Percentiles rank a stretch among this genome's conserved stretches.
Conservation (phyloP, 306 rosid species). For the Castanea sativa region DNA sequence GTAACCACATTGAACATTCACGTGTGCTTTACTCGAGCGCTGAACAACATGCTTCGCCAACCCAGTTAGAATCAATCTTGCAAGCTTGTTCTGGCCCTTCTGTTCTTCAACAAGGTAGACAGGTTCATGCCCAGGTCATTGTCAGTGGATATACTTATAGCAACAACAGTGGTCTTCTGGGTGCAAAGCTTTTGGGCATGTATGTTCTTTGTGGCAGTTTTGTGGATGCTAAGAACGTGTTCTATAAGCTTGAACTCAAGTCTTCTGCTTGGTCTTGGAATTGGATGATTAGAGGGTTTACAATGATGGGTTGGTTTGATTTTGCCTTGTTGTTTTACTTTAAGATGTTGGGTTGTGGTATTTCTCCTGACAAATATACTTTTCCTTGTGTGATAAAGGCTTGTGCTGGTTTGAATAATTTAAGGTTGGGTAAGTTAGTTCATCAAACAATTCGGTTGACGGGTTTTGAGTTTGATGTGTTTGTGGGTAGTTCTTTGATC, state of each 20-base stretch:
- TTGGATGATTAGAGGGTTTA: slow-evolving; percentile 76
- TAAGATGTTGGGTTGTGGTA: slow-evolving; percentile 65
- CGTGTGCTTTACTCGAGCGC: not conserved
- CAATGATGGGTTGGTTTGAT: slow-evolving; percentile 52
- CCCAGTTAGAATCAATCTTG: slow-evolving; percentile 44
- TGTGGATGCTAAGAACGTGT: slow-evolving; percentile 52
- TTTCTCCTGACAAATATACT: slow-evolving; percentile 85
- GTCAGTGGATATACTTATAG: slow-evolving; percentile 33
- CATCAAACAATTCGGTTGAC: slow-evolving; percentile 33
- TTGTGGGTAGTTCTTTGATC: slow-evolving; percentile 69
- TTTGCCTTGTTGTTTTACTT: slow-evolving; percentile 64
- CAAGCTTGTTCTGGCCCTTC: slow-evolving; percentile 43
- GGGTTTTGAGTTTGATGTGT: slow-evolving; percentile 65
- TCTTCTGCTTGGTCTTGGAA: slow-evolving; percentile 63
- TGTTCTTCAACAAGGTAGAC: slow-evolving; percentile 51
- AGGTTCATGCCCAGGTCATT: slow-evolving; percentile 59
- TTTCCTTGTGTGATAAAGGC: slow-evolving; percentile 79
- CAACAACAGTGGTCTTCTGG: slow-evolving; percentile 19
- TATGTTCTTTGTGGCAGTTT: slow-evolving; percentile 62
- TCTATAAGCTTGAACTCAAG: slow-evolving; percentile 49
- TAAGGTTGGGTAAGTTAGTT: slow-evolving; percentile 52
- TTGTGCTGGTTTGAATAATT: slow-evolving; percentile 62
- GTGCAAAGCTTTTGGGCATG: slow-evolving; percentile 55
- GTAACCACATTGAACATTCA: slow-evolving; percentile 17
- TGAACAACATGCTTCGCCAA: slow-evolving; percentile 29